phyloP scores from a whole-genome alignment of 345 rosid species.

The Bretschneidera sinensis region DNA sequence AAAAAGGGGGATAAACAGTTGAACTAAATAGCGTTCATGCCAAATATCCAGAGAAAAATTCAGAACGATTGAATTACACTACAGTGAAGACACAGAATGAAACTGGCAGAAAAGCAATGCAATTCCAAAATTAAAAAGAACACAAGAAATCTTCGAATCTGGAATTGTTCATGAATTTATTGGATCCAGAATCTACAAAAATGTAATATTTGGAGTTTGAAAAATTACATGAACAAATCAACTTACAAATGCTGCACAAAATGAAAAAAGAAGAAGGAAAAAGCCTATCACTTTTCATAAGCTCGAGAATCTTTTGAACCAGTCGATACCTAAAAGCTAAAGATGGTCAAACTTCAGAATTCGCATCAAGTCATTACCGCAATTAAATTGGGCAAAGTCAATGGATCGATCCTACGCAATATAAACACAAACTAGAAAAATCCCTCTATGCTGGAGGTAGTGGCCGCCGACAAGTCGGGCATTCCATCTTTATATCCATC shows the following conservation, averaged over 20 bases:
- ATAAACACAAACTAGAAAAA: conserved; percentile 22
- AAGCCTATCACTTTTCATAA: not conserved
- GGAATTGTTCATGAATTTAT: not conserved
- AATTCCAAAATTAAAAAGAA: too few species aligned
- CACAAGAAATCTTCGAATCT: too few species aligned
- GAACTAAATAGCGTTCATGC: too few species aligned
- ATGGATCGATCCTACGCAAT: conserved; percentile 28
- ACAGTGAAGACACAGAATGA: too few species aligned
- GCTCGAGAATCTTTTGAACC: too few species aligned
- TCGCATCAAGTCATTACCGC: conserved; percentile 26
- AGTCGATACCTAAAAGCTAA: not conserved
- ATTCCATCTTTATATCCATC: conserved; percentile 99
- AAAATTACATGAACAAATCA: too few species aligned
- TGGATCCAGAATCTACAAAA: conserved; percentile 1
- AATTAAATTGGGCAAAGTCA: conserved; percentile 15
- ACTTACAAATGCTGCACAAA: not conserved
- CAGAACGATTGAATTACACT: too few species aligned
- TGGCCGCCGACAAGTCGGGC: conserved; percentile 95
- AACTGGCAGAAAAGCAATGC: too few species aligned
- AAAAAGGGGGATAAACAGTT: not conserved
- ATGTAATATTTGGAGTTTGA: not conserved
- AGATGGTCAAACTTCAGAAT: conserved; percentile 2
- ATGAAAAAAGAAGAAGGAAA: not conserved
- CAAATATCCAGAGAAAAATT: too few species aligned
- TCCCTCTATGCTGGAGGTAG: conserved; percentile 74